Conservation (phyloP, 169 alveolate genomes). For the Cryptosporidium parvum region DNA sequence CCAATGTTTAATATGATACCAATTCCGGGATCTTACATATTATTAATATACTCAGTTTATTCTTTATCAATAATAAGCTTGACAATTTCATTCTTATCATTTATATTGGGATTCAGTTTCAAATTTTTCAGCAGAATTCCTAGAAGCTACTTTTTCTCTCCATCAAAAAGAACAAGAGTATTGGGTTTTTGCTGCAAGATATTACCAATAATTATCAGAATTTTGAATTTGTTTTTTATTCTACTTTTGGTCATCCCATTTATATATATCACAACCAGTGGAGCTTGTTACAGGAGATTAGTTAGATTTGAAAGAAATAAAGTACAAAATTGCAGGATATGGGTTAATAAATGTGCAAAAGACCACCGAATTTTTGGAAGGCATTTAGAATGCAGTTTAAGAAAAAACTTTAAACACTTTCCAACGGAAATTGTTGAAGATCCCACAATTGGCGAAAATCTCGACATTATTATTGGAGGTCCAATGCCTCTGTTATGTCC, state of each 20-base stretch:
- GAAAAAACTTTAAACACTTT: slow-evolving; percentile 67
- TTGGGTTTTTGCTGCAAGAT: slow-evolving; percentile 65
- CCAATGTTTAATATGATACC: slow-evolving; percentile 66
- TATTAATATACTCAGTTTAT: slow-evolving; percentile 40
- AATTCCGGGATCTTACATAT: slow-evolving; percentile 63
- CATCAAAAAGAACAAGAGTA: slow-evolving; percentile 65
- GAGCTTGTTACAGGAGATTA: slow-evolving; percentile 70
- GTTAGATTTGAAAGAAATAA: slow-evolving; percentile 66
- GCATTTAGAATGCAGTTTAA: slow-evolving; percentile 66
- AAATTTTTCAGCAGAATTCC: slow-evolving; percentile 59
- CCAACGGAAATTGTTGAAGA: slow-evolving; percentile 72
- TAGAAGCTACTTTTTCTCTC: slow-evolving; percentile 69
- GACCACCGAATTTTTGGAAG: slow-evolving; percentile 66
- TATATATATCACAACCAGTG: slow-evolving; percentile 63
- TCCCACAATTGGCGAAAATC: slow-evolving; percentile 73
- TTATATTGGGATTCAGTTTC: slow-evolving; percentile 57
- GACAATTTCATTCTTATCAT: slow-evolving; percentile 29
- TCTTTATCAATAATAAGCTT: slow-evolving; percentile 35
- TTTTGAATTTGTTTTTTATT: slow-evolving; percentile 39
- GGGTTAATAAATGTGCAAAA: slow-evolving; percentile 74
- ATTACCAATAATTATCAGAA: slow-evolving; percentile 28
- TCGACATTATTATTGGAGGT: slow-evolving; percentile 55
- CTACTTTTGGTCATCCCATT: slow-evolving; percentile 42
- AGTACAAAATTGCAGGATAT: slow-evolving; percentile 69
- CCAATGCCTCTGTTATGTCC: slow-evolving; percentile 75